Evolutionary conservation across 441 rosid species (phyloP).

Genomic region (Euphorbia neoarborescens): DNA sequence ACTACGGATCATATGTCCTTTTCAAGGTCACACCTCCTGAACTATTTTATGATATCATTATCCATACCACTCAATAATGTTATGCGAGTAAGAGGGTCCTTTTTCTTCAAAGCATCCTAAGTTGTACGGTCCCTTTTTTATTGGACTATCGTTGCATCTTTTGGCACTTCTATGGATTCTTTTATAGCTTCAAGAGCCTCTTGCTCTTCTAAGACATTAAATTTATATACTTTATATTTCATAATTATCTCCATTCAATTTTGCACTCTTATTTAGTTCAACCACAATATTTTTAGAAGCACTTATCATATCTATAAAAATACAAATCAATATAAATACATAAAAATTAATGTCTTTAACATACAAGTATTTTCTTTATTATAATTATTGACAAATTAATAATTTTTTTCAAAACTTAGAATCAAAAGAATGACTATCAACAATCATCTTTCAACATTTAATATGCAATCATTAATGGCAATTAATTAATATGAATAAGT

Average conservation of each 20-base stretch:
- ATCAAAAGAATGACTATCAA: too few species aligned
- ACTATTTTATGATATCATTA: slow-evolving; percentile 2
- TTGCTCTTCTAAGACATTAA: neutral
- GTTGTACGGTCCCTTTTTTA: neutral
- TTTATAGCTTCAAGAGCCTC: neutral
- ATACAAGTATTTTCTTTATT: too few species aligned
- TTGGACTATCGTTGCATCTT: neutral
- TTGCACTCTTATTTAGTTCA: neutral
- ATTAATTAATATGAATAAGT: too few species aligned
- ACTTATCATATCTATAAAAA: too few species aligned
- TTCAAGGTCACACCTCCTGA: neutral
- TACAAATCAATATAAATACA: too few species aligned
- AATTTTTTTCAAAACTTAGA: too few species aligned
- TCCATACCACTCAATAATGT: neutral
- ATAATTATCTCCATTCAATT: neutral
- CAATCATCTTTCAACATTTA: too few species aligned
- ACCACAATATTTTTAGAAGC: neutral
- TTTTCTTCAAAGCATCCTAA: neutral
- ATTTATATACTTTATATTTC: neutral
- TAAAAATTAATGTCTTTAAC: too few species aligned
- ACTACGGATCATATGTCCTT: neutral
- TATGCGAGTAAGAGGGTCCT: neutral
- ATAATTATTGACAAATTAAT: too few species aligned
- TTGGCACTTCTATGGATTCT: neutral
- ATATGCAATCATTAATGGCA: too few species aligned